Evolutionary conservation across 176 grass and related monocot species (phyloP).

Genomic region (Oropetium thomaeum): DNA sequence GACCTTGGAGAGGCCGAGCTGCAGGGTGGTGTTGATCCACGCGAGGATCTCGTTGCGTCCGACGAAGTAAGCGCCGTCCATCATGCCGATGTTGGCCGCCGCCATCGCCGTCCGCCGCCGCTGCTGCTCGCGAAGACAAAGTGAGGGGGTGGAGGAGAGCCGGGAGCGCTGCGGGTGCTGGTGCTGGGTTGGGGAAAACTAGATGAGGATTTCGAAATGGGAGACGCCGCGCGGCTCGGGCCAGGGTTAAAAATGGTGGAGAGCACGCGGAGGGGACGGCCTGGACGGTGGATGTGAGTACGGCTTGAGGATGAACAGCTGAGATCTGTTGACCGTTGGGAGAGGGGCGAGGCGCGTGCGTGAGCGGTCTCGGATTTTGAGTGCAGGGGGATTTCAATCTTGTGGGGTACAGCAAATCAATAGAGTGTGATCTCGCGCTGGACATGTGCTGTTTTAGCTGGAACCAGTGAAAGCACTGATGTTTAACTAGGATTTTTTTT

Average conservation of each 20-base stretch:
- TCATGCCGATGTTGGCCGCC: conserved; percentile 86
- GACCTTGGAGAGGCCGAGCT: conserved; percentile 90
- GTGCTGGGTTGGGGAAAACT: neutral
- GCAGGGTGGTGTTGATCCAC: conserved; percentile 97
- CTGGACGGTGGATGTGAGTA: neutral
- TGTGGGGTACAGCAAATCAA: neutral
- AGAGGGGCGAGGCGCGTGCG: neutral
- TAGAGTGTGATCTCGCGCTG: neutral
- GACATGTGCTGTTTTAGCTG: neutral
- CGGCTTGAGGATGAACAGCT: neutral
- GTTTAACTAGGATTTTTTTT: too few relatives aligned
- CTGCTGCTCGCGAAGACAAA: conserved; percentile 4
- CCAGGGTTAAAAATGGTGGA: conserved; percentile 12
- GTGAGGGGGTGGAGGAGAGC: neutral
- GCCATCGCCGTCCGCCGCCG: conserved; percentile 51
- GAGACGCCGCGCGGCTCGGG: neutral
- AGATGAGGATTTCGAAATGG: conserved; percentile 26
- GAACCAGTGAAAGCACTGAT: neutral
- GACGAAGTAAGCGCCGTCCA: conserved; percentile 97
- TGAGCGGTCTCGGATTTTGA: neutral
- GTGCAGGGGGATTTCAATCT: neutral
- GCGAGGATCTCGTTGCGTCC: conserved; percentile 91
- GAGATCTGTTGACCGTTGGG: conserved; percentile 20
- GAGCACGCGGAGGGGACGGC: neutral
- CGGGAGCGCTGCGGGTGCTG: neutral